Conservation (phyloP, 768 basidiomycete genomes). For the Boletus speciosus region DNA sequence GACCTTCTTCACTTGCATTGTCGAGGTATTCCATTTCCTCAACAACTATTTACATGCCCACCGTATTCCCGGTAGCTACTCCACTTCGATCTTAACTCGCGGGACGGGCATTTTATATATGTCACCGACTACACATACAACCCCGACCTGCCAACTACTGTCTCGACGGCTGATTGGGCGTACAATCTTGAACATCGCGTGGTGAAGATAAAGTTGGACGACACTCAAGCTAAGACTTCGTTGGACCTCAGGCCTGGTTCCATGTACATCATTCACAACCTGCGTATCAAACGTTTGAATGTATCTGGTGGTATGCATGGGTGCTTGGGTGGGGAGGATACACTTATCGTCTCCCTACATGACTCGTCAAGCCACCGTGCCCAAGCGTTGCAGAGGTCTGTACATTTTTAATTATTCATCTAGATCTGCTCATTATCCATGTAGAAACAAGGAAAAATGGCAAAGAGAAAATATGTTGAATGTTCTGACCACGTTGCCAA, state of each 20-base stretch:
- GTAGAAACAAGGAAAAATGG: conserved; percentile 36
- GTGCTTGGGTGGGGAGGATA: conserved; percentile 28
- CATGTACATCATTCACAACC: conserved; percentile 47
- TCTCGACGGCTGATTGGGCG: conserved; percentile 36
- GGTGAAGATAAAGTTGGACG: conserved; percentile 49
- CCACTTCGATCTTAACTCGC: conserved; percentile 33
- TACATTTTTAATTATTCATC: background rate
- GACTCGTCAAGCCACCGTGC: conserved; percentile 17
- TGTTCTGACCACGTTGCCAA: background rate
- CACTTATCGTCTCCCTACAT: conserved; percentile 16
- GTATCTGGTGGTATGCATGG: conserved; percentile 18
- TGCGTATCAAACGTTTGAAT: conserved; percentile 40
- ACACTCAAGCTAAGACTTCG: conserved; percentile 42
- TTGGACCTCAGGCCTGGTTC: conserved; percentile 38
- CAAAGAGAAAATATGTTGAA: conserved; percentile 21
- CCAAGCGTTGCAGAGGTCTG: conserved; percentile 22
- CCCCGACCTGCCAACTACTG: conserved; percentile 35
- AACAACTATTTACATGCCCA: background rate
- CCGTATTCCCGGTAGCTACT: conserved; percentile 40
- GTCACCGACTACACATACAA: conserved; percentile 67
- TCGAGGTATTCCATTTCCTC: conserved; percentile 43
- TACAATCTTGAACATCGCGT: conserved; percentile 47
- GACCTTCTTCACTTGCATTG: conserved; percentile 50
- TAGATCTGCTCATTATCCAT: background rate
- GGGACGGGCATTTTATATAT: conserved; percentile 41